Evolutionary conservation across 805 yeast species (phyloP), one percentile per base, ranked within the genome.

Genomic region (Clavispora santaluciae): DNA sequence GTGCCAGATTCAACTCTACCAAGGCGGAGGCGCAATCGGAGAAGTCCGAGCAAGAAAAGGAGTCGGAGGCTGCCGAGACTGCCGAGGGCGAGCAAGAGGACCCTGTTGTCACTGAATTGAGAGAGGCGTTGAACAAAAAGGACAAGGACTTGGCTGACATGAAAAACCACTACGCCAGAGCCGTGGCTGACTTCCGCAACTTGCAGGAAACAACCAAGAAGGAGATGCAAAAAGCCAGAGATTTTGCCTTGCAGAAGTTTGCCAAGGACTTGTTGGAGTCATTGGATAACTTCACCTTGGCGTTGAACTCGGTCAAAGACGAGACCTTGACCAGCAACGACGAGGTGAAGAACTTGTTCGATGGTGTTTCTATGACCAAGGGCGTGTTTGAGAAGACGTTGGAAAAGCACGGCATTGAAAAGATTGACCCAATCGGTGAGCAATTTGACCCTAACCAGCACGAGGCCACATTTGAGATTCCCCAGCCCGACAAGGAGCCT

Each of bases 161-260:
- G 68, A 89, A 87, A 64, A 95, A 88, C 63, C 80, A 82, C 54
- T 82, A 85, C 58, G 73, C 87, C 42, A 79, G 95, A 53, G 76
- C 95, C 18, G 76, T 88, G 42, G 96, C 96, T 20, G 97, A 89
- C 63, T 90, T 88, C 81, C 80, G 95, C 55, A 88, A 86, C 66
- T 72, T 89, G 55, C 97, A 89, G 71, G 91, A 86, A 59, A 81
- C 90, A 38, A 87, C 96, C 45, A 84, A 86, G 67, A 76, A 86
- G 53, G 96, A 90, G 61, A 72, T 86, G 41, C 83, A 85, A 66
- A 86, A 86, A 68, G 88, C 96, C 40, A 83, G 75, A 59, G 96
- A 87, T 58, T 89, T 82, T 67, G 96, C 96, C 0, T 72, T 90
- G 50, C 95, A 89, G 64, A 89, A 87, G 64, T 89, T 89, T 60